phyloP scores from a whole-genome alignment of 129 eudicot genomes.

The Arctium minus region DNA sequence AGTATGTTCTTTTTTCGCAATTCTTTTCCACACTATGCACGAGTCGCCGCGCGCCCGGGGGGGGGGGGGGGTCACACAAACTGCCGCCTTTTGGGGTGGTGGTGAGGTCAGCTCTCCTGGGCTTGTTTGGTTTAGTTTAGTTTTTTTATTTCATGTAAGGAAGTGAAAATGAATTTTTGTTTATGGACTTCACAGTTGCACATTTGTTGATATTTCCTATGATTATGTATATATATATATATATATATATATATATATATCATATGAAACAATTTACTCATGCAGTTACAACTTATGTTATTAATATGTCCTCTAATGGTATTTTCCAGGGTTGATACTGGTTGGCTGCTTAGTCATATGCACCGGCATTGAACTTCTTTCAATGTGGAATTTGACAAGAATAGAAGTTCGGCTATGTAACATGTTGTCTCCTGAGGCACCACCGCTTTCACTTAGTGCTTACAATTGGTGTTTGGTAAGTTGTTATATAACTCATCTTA shows the following conservation, averaged over 20 bases:
- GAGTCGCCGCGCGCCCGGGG: too few relatives aligned
- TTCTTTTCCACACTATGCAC: too few relatives aligned
- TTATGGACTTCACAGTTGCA: background rate
- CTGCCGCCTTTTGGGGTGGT: background rate
- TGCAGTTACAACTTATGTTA: background rate
- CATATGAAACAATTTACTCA: background rate
- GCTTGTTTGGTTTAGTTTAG: background rate
- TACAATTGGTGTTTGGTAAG: conserved; percentile 92
- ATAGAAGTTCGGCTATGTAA: conserved; percentile 90
- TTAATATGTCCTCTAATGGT: background rate
- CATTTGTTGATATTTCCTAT: conserved; percentile 2
- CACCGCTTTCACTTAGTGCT: conserved; percentile 83
- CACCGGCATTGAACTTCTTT: conserved; percentile 73
- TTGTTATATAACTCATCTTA: conserved; percentile 3
- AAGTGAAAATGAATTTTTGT: background rate
- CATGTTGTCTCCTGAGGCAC: conserved; percentile 91
- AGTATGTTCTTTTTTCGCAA: background rate
- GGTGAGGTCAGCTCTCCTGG: background rate
- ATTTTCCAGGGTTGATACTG: conserved; percentile 52
- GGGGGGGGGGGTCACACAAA: background rate
- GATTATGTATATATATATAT: background rate
- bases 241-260: background rate
- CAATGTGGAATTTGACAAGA: conserved; percentile 99
- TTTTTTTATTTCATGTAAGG: background rate
- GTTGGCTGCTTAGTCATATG: conserved; percentile 51